Conservation (phyloP, 2,329 filamentous ascomycete species). For the Fusarium sp. region DNA sequence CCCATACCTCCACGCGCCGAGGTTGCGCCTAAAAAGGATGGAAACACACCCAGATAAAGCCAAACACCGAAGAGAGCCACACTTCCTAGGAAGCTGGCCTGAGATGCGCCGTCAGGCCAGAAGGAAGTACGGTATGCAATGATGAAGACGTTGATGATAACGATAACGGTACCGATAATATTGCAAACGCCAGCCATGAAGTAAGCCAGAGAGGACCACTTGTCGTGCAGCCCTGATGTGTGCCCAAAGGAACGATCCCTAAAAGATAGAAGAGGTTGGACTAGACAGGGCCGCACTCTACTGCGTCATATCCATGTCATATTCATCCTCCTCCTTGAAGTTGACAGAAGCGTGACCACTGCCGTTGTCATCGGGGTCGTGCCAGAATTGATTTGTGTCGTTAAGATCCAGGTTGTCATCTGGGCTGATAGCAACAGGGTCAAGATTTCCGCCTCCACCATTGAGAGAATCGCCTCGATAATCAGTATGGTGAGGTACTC, state of each 20-base stretch:
- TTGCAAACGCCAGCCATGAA: slow-evolving; percentile 35
- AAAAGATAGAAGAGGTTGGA: slow-evolving; percentile 8
- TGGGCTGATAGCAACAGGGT: slow-evolving; percentile 51
- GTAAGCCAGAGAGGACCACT: slow-evolving; percentile 6
- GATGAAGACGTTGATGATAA: slow-evolving; percentile 2
- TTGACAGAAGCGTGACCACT: slow-evolving; percentile 72
- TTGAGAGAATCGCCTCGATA: slow-evolving; percentile 81
- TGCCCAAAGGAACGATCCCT: neutral
- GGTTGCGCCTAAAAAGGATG: slow-evolving; percentile 18
- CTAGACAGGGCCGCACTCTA: slow-evolving; percentile 23
- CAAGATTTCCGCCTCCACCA: slow-evolving; percentile 51
- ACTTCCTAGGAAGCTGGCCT: slow-evolving; percentile 9
- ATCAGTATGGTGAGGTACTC: slow-evolving; percentile 93
- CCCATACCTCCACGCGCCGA: slow-evolving; percentile 34
- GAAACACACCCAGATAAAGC: slow-evolving; percentile 25
- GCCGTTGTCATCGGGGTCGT: slow-evolving; percentile 75
- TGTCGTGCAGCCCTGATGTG: no score
- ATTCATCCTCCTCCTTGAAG: slow-evolving; percentile 96
- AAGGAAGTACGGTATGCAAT: slow-evolving; percentile 29
- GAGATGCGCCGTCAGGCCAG: slow-evolving; percentile 7
- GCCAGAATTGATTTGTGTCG: slow-evolving; percentile 68
- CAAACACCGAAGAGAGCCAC: slow-evolving; percentile 35
- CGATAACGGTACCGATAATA: slow-evolving; percentile 16
- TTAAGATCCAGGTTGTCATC: slow-evolving; percentile 58
- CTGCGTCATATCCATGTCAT: slow-evolving; percentile 76